Base-by-base conservation (phyloP, 805 yeast species). In the Tetrapisispora nanseiensis region DNA sequence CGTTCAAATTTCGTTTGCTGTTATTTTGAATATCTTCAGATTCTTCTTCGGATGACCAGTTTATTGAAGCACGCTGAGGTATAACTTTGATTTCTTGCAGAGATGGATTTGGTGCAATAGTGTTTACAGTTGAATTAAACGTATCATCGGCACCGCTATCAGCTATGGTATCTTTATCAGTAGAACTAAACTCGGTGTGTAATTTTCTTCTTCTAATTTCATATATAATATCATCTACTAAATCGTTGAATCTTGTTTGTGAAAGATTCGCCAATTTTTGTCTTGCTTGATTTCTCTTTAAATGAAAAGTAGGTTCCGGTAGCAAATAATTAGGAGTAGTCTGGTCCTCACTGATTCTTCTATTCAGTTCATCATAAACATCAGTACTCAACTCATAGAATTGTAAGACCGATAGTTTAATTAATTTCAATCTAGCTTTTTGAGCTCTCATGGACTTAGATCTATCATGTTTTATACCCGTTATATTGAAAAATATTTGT, bases 231-330 rank as follows among this genome's bases (percentile, higher is more conserved):
- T 92, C 99, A 45, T 83, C 80, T 16, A 87, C 95, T 59, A 92
- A 74, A 59, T 90, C 98, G 51, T 81, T 80, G 66, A 92, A 92
- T 47, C 97, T 67, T 4, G 80, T 62, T 39, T 80, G 78, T 2
- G 95, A 92, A 44, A 92, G 72, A 38, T 85, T 78, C 4, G 96
- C 82, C 51, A 92, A 72, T 63, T 89, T 90, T 61, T 85, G 86
- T 54, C 99, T 74, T 2, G 98, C 97, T 62, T 87, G 95, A 57
- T 92, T 94, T 55, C 99, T 75, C 58, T 87, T 89, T 35, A 95
- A 90, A 62, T 92, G 98, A 65, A 86, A 86, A 21, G 73, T 72
- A 6, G 75, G 69, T 53, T 77, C 76, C 4, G 95, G 89, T 31
- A 78, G 69, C 40, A 90, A 69, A 54, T 73, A 78, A 42, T 75